Base-by-base conservation (phyloP, 495 filamentous ascomycete species). In the Paragyromitra xinjiangensis region DNA sequence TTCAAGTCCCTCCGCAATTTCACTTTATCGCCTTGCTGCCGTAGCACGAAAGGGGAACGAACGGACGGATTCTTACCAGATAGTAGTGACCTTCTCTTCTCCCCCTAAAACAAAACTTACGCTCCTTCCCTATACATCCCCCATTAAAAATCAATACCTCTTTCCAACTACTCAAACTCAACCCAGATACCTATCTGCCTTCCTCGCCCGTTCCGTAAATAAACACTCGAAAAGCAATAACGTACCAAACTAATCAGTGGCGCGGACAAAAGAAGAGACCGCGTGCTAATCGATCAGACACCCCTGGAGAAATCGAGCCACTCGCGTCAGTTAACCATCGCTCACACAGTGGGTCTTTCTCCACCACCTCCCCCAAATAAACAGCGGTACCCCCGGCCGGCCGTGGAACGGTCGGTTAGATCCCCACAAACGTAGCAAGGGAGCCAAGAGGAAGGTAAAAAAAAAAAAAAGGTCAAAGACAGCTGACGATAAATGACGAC, bases 381-480 rank as follows among this genome's bases (percentile, higher is more conserved):
- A 59, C 71, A 73, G 42, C 53, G 51, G 29, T 67, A 50, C 53
- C 70, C 69, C 70, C 61, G 69, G 61, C 74, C 69, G 74, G 74
- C 69, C 61, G 37, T 65, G 37, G 66, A 44, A 29, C 51, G 9
- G 61, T 65, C 70, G 61, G 61, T 73, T 77, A 53, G 74, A 58
- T 73, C 74, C 53, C 61, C 69, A 77, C 74, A 67, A 77, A 73
- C 74, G 51, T 26, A 69, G 67, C 67, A 70, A 59, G 63, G 71
- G 50, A 69, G 39, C 64, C 51, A 69, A 74, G 51, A 34, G 29
- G 29, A 64, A 45, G 19, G 39, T 9, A 59, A 22, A 63, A 24
- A 63, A n/a, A 3, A 26, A 34, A 55, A 73, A 45, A 59, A 66
- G 45, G 34, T 63, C 45, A 64, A 72, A 66, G 69, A 73, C 69